Evolutionary conservation across 1,284 basidiomycete genomes (phyloP), one percentile per base, ranked within the genome.

Genomic region (Ceratobasidium theobromae): DNA sequence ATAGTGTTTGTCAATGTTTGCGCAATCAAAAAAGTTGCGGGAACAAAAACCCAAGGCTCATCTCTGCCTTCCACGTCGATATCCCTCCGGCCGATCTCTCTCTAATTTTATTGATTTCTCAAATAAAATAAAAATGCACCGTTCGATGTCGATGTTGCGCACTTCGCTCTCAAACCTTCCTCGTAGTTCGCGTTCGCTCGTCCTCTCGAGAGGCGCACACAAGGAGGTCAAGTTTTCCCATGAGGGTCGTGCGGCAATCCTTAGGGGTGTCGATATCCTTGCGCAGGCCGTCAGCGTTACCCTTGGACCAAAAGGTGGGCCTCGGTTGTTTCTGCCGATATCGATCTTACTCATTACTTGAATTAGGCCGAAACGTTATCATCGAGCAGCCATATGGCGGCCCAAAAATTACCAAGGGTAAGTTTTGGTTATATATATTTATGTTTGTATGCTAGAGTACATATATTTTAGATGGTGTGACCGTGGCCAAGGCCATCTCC

Each of bases 141-240:
- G 69, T 52, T 71, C 72, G 18, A 76, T 77, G 64, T 74, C 77
- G 46, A 77, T 64, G 58, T 40, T 64, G 48, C 58, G 58, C 27
- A 64, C 58, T 27, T 77, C 14, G 73, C 75, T 46, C 79, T 80
- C 62, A 82, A 82, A 81, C 81, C 66, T 72, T 73, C 64, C 72
- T 76, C 58, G 76, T 79, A 65, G 79, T 80, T 73, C 77, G 80
- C 53, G 74, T 79, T 53, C 78, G 73, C 77, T 80, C 49, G 74
- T 79, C 46, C 78, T 86, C 51, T 79, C 81, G 53, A 88, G 91
- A 71, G 89, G 90, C 71, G 87, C 86, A 30, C 91, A 93, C 84
- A 95, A 97, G 86, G 94, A 97, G 77, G 92, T 98, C 78, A 90
- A 93, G 82, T 98, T 98, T 79, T 93, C 91, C 75, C 95, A 98